Evolutionary conservation across 2,329 filamentous ascomycete species (phyloP).

Genomic region (Monosporascus sp.): DNA sequence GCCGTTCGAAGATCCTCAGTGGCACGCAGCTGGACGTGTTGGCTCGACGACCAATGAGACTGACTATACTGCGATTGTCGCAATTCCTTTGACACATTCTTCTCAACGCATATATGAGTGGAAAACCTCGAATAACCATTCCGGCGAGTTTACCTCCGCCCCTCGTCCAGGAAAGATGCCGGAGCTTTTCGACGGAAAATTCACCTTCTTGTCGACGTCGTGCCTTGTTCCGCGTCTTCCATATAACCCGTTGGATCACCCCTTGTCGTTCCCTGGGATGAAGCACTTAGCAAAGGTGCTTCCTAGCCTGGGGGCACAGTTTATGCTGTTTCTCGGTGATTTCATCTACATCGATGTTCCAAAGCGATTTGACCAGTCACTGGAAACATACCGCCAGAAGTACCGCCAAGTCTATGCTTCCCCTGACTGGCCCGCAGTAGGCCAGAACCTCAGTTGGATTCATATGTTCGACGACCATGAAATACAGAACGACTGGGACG

Average conservation of each 20-base stretch:
- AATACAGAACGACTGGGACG: conserved; percentile 88
- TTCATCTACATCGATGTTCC: conserved; percentile 93
- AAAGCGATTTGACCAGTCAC: conserved; percentile 63
- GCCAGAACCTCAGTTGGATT: conserved; percentile 86
- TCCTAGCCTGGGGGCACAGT: conserved; percentile 65
- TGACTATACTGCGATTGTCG: conserved; percentile 73
- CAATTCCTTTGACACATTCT: conserved; percentile 56
- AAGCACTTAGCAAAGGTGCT: conserved; percentile 69
- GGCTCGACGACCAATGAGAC: conserved; percentile 65
- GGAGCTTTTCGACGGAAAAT: conserved; percentile 57
- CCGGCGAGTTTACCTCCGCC: conserved; percentile 74
- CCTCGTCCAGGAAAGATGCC: conserved; percentile 63
- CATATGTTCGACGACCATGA: conserved; percentile 97
- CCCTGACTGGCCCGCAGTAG: conserved; percentile 77
- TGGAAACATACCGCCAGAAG: conserved; percentile 78
- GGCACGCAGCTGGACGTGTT: conserved; percentile 63
- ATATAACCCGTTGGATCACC: conserved; percentile 78
- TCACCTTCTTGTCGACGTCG: conserved; percentile 87
- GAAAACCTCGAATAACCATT: conserved; percentile 78
- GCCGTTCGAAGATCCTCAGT: conserved; percentile 51
- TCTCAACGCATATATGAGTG: conserved; percentile 78
- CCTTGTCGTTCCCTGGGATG: conserved; percentile 76
- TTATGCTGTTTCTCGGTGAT: conserved; percentile 78
- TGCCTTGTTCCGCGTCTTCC: conserved; percentile 91
- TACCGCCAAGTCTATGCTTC: conserved; percentile 96